These are phyloP conservation scores for Cladorrhinum sp. DNA, from an alignment of 2,329 filamentous ascomycete species.

Conservation along the genomic window DNA sequence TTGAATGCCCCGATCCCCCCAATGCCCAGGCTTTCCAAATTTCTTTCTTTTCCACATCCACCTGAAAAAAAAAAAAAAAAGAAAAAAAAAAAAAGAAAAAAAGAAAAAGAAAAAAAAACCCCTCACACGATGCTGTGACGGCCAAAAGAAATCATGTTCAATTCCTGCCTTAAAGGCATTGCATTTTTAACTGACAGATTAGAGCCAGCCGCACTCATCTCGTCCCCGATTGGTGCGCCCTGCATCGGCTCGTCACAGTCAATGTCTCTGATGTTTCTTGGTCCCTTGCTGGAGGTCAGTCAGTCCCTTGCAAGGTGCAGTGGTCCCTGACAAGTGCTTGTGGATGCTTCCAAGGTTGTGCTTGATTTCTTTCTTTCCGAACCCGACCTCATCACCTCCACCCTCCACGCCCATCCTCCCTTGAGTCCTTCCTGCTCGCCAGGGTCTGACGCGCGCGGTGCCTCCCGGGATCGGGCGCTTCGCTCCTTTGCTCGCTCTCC, in stretches of 20 bases:
- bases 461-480: neutral
- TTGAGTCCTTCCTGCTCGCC: neutral
- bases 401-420: neutral
- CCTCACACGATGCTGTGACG: neutral
- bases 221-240: conserved; percentile 13
- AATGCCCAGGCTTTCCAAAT: neutral
- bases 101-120: too few relatives aligned
- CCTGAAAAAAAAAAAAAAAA: too few relatives aligned
- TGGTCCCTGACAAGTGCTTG: conserved; percentile 8
- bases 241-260: conserved; percentile 13
- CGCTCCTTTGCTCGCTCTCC: neutral
- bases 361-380: neutral
- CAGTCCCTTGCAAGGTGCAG: neutral
- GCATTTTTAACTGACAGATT: conserved; percentile 8
- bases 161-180: conserved; percentile 1
- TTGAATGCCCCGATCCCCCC: neutral
- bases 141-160: neutral
- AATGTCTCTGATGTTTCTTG: conserved; percentile 4
- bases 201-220: conserved; percentile 1
- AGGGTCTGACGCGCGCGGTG: conserved; percentile 2
- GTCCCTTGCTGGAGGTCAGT: neutral
- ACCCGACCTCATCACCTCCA: neutral
- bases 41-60: neutral
- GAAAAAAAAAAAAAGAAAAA: too few relatives aligned
- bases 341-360: too few relatives aligned